Evolutionary conservation across 129 eudicot genomes (phyloP).

Genomic region (Chrysanthemum makinoi): DNA sequence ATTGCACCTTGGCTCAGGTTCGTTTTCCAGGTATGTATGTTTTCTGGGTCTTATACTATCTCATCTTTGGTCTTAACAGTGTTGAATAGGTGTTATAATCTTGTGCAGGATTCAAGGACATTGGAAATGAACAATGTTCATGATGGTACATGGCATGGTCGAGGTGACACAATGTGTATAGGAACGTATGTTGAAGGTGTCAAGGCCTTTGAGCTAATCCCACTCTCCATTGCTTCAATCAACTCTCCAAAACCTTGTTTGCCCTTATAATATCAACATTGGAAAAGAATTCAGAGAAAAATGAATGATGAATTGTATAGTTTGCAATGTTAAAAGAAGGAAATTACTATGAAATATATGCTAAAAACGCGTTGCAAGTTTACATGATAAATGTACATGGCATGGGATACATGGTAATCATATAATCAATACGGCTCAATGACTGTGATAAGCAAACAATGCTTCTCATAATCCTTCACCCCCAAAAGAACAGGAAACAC

Average conservation of each 20-base stretch:
- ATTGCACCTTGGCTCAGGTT: constrained; percentile 87
- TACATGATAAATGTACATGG: too few species aligned
- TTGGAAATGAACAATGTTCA: constrained; percentile 89
- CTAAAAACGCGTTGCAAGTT: too few species aligned
- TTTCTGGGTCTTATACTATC: neutral
- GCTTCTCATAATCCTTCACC: too few species aligned
- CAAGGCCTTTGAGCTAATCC: constrained; percentile 52
- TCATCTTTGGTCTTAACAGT: neutral
- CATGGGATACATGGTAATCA: too few species aligned
- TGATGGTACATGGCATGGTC: constrained; percentile 88
- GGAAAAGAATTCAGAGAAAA: neutral
- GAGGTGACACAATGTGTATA: constrained; percentile 86
- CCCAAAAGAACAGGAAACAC: too few species aligned
- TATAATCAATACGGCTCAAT: too few species aligned
- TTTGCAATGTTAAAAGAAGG: constrained; percentile 24
- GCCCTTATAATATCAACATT: too few species aligned
- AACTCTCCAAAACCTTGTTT: constrained; percentile 18
- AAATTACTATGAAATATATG: too few species aligned
- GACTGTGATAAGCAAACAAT: too few species aligned
- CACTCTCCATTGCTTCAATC: constrained; percentile 53
- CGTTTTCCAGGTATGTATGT: neutral
- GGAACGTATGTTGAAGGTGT: constrained; percentile 62
- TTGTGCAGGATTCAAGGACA: constrained; percentile 73
- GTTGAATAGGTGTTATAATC: neutral
- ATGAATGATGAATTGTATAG: constrained; percentile 3